Conservation (phyloP, 2,329 filamentous ascomycete genomes). For the Thelonectria blattea region DNA sequence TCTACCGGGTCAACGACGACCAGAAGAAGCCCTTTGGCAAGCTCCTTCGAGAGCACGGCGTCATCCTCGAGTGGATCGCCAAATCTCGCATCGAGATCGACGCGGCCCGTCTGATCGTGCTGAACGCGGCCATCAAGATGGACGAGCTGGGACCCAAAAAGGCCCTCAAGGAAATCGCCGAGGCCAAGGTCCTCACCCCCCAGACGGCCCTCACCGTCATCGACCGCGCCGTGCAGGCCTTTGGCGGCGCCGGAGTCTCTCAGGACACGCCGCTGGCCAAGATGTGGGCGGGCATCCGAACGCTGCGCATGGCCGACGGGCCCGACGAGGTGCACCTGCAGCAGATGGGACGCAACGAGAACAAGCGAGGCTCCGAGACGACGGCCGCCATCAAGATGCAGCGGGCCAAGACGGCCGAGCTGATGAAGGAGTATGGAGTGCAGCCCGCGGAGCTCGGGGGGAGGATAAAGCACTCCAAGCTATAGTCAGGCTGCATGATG, state of each 20-base stretch:
- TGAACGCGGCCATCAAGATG: constrained; percentile 95
- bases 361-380: constrained; percentile 68
- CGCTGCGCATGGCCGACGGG: constrained; percentile 86
- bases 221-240: constrained; percentile 92
- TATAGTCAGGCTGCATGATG: constrained; percentile 43
- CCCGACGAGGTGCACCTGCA: constrained; percentile 94
- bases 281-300: constrained; percentile 82
- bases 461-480: constrained; percentile 55
- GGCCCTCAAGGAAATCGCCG: constrained; percentile 89
- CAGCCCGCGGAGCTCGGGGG: constrained; percentile 56
- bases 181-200: constrained; percentile 93
- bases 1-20: constrained; percentile 92
- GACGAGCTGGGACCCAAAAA: constrained; percentile 88
- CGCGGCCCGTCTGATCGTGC: constrained; percentile 83
- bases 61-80: constrained; percentile 94
- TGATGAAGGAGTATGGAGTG: constrained; percentile 66
- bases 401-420: constrained; percentile 66
- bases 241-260: constrained; percentile 86
- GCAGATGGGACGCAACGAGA: constrained; percentile 83
- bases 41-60: constrained; percentile 84
- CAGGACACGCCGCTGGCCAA: constrained; percentile 92
- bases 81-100: constrained; percentile 94
- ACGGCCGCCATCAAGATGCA: constrained; percentile 69
- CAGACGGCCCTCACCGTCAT: constrained; percentile 83
- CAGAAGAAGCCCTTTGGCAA: constrained; percentile 91